phyloP scores from a whole-genome alignment of 306 rosid genomes.

The Adenanthera pavonina region DNA sequence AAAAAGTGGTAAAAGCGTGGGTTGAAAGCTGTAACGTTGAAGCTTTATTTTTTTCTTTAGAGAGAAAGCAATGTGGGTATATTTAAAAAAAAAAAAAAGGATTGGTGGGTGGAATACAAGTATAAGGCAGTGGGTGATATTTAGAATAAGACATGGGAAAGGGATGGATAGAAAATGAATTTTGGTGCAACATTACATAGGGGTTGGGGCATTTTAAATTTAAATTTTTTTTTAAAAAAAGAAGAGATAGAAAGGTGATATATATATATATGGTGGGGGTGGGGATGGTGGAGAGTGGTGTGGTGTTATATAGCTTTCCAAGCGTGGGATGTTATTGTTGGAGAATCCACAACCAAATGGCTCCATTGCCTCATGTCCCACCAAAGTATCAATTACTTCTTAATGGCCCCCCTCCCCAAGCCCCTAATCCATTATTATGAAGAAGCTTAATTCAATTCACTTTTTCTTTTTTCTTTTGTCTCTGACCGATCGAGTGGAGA shows the following conservation, averaged over 20 bases:
- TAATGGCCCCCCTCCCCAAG: not conserved
- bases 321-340: constrained; percentile 27
- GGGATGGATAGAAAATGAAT: not conserved
- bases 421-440: not conserved
- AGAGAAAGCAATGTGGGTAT: not conserved
- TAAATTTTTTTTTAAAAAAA: not conserved
- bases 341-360: constrained; percentile 19
- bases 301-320: not conserved
- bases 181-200: not conserved
- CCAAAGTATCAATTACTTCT: not conserved
- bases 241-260: not conserved
- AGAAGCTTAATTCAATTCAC: not conserved
- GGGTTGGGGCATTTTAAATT: not conserved
- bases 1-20: not conserved
- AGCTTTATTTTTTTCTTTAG: not conserved
- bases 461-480: not conserved
- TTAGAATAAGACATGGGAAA: not conserved
- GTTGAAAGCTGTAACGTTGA: not conserved
- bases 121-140: not conserved
- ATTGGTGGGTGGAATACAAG: not conserved
- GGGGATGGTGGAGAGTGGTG: not conserved
- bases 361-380: constrained; percentile 12
- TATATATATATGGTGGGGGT: not conserved
- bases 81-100: too few species aligned
- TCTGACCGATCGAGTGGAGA: too few species aligned